Base-by-base conservation (phyloP, 2,329 filamentous ascomycete genomes). In the Aureobasidium leucospermi region DNA sequence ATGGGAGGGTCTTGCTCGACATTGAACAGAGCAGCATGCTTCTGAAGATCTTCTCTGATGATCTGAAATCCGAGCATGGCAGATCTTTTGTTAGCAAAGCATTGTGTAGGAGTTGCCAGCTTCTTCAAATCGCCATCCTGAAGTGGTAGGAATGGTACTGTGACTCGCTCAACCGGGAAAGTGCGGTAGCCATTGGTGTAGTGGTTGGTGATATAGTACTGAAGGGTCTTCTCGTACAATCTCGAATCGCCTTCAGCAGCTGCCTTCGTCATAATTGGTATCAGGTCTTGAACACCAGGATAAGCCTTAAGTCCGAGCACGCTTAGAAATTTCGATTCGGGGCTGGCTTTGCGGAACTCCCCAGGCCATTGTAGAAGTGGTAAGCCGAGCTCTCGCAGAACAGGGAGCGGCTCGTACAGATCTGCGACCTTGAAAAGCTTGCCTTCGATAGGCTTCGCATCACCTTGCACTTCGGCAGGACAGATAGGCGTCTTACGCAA, bases 301-400 rank as follows among this genome's bases (percentile, higher is more conserved):
- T 81, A 83, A 41, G 82, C 77, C 62, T 85, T 85, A 23, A 99
- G 76, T 0, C 94, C 94, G 9, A 99, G 80, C 6, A 75, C 75
- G 3, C 79, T 72, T 6, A 99, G 75, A 63, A 99, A 94, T 42
- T 79, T 82, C 0, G 84, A 90, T 73, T 99, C 94, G 0, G 78
- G 73, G 64, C 85, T 89, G 56, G 73, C 76, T n/a, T 81, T 72
- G 49, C 83, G 80, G 69, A 86, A 90, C 62, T 81, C 83, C 3
- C 85, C 88, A 3, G 89, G 88, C 91, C 91, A 97, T 68, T 90
- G 89, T 43, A 95, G 73, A 3, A 96, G 79, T 0, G 89, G 89
- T 8, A 97, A 73, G 3, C 83, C 81, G 10, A 97, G 79, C 19
- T 83, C 78, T 38, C 89, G 81, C 7, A 95, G 77, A 1, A 81